Conservation (phyloP, 1,284 basidiomycete genomes). For the Lentinus polychrous region DNA sequence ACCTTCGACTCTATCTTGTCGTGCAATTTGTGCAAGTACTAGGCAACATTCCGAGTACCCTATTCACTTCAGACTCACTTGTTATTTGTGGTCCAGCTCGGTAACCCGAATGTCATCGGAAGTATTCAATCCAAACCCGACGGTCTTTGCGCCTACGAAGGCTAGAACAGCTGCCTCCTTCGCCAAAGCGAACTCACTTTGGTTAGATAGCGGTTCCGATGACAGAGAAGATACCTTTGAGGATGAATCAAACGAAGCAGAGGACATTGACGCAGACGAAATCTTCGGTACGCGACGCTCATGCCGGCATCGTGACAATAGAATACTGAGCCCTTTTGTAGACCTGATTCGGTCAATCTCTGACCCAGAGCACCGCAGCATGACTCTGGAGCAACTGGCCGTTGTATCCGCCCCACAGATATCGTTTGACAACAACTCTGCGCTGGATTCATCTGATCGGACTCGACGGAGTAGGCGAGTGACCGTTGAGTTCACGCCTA, state of each 20-base stretch:
- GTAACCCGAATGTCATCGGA: constrained; percentile 24
- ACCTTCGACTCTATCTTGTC: no score
- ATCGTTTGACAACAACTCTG: constrained; percentile 38
- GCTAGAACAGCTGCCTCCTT: constrained; percentile 16
- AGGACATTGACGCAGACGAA: constrained; percentile 47
- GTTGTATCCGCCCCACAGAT: constrained; percentile 93
- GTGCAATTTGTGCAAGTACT: no score
- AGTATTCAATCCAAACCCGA: constrained; percentile 32
- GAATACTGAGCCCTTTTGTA: constrained; percentile 22
- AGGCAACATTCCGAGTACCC: no score
- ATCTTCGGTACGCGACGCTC: constrained; percentile 37
- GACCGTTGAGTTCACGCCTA: constrained; percentile 90
- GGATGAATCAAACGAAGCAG: constrained; percentile 24
- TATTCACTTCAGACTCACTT: no score
- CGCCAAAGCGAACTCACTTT: constrained; percentile 24
- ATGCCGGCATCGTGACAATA: background rate
- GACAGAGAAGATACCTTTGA: constrained; percentile 20
- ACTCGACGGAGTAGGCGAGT: constrained; percentile 37
- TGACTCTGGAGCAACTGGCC: constrained; percentile 92
- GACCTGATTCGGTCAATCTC: constrained; percentile 91
- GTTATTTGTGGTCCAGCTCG: no score
- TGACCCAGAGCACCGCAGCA: constrained; percentile 95
- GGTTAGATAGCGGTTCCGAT: constrained; percentile 26
- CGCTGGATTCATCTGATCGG: background rate
- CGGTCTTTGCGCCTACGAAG: constrained; percentile 25